These are phyloP conservation scores for Dianthus caryophyllus DNA, from an alignment of 148 eudicot species.

Conservation along the genomic window DNA sequence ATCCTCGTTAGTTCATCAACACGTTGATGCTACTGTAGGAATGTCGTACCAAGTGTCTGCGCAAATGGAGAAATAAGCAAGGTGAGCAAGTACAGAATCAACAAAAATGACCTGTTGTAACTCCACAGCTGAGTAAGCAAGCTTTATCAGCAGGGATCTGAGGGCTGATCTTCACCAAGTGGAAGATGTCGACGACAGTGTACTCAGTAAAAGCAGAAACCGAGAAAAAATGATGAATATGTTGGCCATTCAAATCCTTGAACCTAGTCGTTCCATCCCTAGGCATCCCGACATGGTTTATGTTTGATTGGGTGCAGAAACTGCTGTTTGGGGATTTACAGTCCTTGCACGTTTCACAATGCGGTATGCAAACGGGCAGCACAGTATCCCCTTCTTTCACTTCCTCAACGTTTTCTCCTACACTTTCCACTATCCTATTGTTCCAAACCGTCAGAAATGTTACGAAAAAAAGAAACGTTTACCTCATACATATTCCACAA, in stretches of 20 bases:
- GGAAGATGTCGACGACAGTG: slow-evolving; percentile 49
- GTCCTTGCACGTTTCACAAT: slow-evolving; percentile 66
- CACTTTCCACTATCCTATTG: slow-evolving; percentile 67
- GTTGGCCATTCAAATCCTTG: slow-evolving; percentile 38
- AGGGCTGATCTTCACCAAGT: slow-evolving; percentile 41
- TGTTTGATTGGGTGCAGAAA: slow-evolving; percentile 28
- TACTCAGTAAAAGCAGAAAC: slow-evolving; percentile 57
- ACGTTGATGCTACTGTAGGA: not conserved
- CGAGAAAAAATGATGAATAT: slow-evolving; percentile 33
- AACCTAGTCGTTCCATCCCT: slow-evolving; percentile 45
- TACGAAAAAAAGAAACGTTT: too few species aligned
- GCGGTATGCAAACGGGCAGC: slow-evolving; percentile 44
- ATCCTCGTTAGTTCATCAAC: not conserved
- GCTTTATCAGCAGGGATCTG: slow-evolving; percentile 44
- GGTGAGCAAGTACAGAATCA: not conserved
- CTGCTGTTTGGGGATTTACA: slow-evolving; percentile 45
- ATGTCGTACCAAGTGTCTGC: not conserved
- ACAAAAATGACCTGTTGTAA: slow-evolving; percentile 42
- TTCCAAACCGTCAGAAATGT: not conserved
- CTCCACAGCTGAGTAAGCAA: slow-evolving; percentile 61
- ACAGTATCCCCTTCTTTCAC: slow-evolving; percentile 59
- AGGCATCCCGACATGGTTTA: slow-evolving; percentile 28
- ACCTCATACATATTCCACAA: too few species aligned
- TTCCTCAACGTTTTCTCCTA: slow-evolving; percentile 63
- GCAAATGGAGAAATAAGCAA: not conserved